A percentile compares a stretch with the other conserved stretches of the same genome.
These are phyloP conservation scores for Cunninghamia lanceolata DNA, from an alignment of 75 land plant species.

Conservation along the genomic window DNA sequence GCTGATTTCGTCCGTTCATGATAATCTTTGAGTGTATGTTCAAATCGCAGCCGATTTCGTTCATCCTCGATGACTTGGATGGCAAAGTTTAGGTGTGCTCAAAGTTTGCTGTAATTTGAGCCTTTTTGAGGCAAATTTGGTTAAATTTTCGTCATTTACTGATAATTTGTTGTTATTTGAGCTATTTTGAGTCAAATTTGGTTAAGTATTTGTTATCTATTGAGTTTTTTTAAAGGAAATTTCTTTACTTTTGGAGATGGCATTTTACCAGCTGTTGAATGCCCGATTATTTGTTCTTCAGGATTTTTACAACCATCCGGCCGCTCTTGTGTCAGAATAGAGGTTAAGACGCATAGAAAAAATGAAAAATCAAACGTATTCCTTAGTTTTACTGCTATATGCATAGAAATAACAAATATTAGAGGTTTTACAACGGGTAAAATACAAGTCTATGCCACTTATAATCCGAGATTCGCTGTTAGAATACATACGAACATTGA, in stretches of 20 bases:
- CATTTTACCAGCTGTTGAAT: not conserved
- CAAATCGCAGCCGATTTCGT: too few species aligned
- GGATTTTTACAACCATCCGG: not conserved
- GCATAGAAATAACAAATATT: too few species aligned
- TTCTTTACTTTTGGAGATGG: not conserved
- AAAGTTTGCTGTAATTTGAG: not conserved
- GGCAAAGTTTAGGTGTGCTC: not conserved
- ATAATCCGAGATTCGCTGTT: too few species aligned
- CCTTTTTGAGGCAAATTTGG: not conserved
- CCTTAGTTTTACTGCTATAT: not conserved
- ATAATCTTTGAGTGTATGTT: not conserved
- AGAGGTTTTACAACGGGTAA: too few species aligned
- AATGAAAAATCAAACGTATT: not conserved
- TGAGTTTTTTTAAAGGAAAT: not conserved
- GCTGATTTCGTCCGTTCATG: not conserved
- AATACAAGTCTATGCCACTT: too few species aligned
- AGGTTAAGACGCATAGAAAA: not conserved
- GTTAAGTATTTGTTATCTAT: not conserved
- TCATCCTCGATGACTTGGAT: too few species aligned
- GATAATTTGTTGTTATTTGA: not conserved
- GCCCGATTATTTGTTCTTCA: not conserved
- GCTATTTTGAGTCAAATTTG: not conserved
- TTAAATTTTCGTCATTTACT: not conserved
- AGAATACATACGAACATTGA: too few species aligned
- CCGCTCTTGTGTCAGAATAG: not conserved